A percentile compares a stretch with the other conserved stretches of the same genome.
These are phyloP conservation scores for Salix caprea DNA, from an alignment of 345 rosid genomes.

Conservation along the genomic window DNA sequence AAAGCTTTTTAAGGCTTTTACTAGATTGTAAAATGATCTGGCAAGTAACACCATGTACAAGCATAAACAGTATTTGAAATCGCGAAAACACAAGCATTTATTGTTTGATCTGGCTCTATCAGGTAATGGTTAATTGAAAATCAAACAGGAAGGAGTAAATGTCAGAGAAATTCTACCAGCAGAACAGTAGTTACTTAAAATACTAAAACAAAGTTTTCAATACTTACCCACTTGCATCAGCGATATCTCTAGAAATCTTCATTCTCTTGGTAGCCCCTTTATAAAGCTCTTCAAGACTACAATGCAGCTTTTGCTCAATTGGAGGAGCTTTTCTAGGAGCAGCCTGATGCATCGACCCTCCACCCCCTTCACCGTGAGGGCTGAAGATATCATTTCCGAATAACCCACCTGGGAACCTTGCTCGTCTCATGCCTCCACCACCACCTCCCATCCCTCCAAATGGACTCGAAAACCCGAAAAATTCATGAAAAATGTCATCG, in stretches of 20 bases:
- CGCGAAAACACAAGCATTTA: neutral
- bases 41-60: neutral
- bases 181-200: too few species aligned
- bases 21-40: neutral
- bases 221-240: constrained; percentile 20
- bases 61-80: neutral
- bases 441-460: constrained; percentile 23
- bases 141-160: neutral
- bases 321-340: constrained; percentile 20
- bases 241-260: constrained; percentile 25
- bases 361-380: constrained; percentile 18
- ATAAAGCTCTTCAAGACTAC: constrained; percentile 28
- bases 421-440: constrained; percentile 10
- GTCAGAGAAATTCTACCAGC: neutral
- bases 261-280: constrained; percentile 22
- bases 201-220: neutral
- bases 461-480: constrained; percentile 20
- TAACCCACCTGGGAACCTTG: constrained; percentile 10
- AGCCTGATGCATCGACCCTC: constrained; percentile 16
- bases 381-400: constrained; percentile 21
- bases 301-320: constrained; percentile 19
- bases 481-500: constrained; percentile 19
- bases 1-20: neutral
- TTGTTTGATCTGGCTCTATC: neutral
- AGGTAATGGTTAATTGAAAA: neutral